Conservation (phyloP, 2,329 filamentous ascomycete species). For the Magnaporthiopsis poae region DNA sequence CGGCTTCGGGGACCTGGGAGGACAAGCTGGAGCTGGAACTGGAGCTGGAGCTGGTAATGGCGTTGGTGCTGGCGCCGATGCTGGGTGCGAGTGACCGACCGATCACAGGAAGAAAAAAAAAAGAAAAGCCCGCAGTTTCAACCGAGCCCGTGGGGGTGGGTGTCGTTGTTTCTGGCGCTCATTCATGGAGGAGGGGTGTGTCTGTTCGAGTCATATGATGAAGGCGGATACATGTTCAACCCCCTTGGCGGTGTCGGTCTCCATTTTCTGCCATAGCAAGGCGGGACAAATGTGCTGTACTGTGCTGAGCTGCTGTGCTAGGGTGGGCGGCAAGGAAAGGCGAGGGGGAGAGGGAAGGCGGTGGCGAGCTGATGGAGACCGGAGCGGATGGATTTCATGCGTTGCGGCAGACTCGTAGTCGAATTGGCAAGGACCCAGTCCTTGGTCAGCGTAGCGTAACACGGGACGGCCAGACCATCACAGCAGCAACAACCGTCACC, state of each 20-base stretch:
- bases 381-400: not conserved
- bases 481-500: no score
- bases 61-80: no score
- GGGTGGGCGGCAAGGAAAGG: no score
- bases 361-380: no score
- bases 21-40: not conserved
- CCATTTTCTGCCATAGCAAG: not conserved
- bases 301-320: no score
- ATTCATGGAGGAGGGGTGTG: no score
- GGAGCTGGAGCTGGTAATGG: no score
- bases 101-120: no score
- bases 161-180: no score
- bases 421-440: not conserved
- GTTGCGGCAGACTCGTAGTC: not conserved
- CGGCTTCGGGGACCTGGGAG: constrained; percentile 48
- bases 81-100: not conserved
- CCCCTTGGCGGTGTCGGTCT: not conserved
- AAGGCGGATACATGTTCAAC: not conserved
- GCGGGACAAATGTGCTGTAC: no score
- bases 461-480: no score
- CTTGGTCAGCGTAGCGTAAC: not conserved
- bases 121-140: not conserved
- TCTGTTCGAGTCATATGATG: constrained; percentile 5
- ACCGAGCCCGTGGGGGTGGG: not conserved
- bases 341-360: no score